These are phyloP conservation scores for Podaxis pistillaris DNA, from an alignment of 768 basidiomycete genomes.

Conservation along the genomic window DNA sequence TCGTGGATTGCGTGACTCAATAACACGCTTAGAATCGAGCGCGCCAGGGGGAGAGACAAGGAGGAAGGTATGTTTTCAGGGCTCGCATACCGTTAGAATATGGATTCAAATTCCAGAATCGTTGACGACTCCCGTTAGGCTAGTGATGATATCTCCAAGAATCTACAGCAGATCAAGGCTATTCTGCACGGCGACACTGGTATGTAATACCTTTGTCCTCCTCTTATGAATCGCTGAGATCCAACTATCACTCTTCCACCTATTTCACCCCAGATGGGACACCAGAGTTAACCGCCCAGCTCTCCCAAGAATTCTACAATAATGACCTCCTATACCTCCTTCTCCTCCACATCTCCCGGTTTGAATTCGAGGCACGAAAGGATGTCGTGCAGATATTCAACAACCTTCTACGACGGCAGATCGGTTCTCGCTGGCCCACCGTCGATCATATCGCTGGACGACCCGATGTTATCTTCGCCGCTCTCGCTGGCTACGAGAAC, in stretches of 20 bases:
- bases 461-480: conserved; percentile 73
- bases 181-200: conserved; percentile 89
- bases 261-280: conserved; percentile 57
- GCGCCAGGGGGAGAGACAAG: conserved; percentile 74
- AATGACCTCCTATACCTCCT: conserved; percentile 83
- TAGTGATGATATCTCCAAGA: conserved; percentile 85
- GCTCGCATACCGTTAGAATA: neutral
- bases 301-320: conserved; percentile 94
- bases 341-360: conserved; percentile 76
- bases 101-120: neutral
- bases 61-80: conserved; percentile 60
- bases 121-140: conserved; percentile 47
- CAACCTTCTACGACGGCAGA: conserved; percentile 85
- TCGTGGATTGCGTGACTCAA: conserved; percentile 73
- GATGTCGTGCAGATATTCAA: conserved; percentile 88
- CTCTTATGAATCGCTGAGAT: neutral
- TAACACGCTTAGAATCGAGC: conserved; percentile 71
- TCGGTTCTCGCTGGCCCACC: conserved; percentile 92
- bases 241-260: conserved; percentile 8
- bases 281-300: conserved; percentile 89
- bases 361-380: conserved; percentile 93
- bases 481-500: conserved; percentile 90
- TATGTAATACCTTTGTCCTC: conserved; percentile 29
- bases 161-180: conserved; percentile 85
- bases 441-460: conserved; percentile 88